Evolutionary conservation across 2,329 filamentous ascomycete genomes (phyloP).

Genomic region (Chrysoporthe austroafricana): DNA sequence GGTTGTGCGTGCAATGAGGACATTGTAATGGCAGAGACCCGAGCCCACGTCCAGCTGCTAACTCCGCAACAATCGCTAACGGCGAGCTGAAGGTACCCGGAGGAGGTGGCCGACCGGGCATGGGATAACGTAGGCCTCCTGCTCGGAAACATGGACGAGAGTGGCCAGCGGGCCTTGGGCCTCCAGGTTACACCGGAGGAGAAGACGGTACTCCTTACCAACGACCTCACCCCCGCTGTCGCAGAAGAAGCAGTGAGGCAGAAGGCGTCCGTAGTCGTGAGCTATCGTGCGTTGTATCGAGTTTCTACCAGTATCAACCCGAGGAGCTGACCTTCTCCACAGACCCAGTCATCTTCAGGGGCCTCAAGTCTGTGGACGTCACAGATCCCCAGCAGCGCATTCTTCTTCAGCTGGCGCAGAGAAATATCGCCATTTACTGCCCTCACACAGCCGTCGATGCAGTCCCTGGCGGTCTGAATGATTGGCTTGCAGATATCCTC

Average conservation of each 20-base stretch:
- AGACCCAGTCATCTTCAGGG: conserved; percentile 97
- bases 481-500: conserved; percentile 91
- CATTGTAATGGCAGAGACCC: conserved; percentile 62
- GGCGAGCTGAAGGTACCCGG: conserved; percentile 70
- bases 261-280: conserved; percentile 77
- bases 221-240: conserved; percentile 88
- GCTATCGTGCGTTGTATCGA: conserved; percentile 70
- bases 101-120: conserved; percentile 82
- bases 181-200: conserved; percentile 36
- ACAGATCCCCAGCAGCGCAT: conserved; percentile 85
- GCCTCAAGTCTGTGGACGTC: conserved; percentile 85
- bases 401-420: conserved; percentile 78
- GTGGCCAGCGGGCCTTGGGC: conserved; percentile 30
- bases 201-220: conserved; percentile 63
- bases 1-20: conserved; percentile 81
- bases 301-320: conserved; percentile 16
- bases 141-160: conserved; percentile 46
- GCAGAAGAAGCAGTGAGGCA: conserved; percentile 85
- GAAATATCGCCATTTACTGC: conserved; percentile 92
- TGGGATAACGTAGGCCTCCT: conserved; percentile 98
- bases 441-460: conserved; percentile 96
- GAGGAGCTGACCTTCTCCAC: conserved; percentile 11
- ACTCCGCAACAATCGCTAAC: conserved; percentile 1
- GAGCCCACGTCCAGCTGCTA: not conserved
- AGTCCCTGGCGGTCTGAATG: conserved; percentile 80